Evolutionary conservation across 768 basidiomycete genomes (phyloP).

Genomic region (Kwoniella sp.): DNA sequence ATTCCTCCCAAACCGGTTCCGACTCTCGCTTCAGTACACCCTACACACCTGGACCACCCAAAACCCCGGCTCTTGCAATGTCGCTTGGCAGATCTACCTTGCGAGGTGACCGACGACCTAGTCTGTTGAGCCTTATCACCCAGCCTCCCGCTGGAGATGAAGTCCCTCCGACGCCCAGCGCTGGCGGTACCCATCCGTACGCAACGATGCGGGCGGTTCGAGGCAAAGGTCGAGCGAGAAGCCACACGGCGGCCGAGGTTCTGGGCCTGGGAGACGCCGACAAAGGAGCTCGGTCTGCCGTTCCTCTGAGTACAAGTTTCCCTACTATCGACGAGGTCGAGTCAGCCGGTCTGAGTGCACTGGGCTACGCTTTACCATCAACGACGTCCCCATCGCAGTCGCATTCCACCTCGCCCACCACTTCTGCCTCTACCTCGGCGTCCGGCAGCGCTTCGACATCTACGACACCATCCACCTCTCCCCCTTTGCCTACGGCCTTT

Average conservation of each 20-base stretch:
- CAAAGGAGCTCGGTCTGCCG: constrained; percentile 3
- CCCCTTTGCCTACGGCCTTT: constrained; percentile 23
- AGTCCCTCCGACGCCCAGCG: constrained; percentile 34
- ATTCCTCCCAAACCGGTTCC: constrained; percentile 1
- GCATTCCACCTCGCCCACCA: constrained; percentile 16
- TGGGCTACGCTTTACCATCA: constrained; percentile 8
- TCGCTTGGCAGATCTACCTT: constrained; percentile 23
- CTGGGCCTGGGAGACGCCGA: not conserved
- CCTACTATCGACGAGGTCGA: constrained; percentile 10
- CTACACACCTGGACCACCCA: constrained; percentile 45
- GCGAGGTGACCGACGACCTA: constrained; percentile 32
- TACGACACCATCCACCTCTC: constrained; percentile 28
- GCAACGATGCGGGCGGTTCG: constrained; percentile 16
- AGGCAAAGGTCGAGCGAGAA: constrained; percentile 14
- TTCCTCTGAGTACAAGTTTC: constrained; percentile 2
- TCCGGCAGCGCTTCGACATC: constrained; percentile 23
- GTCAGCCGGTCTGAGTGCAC: constrained; percentile 2
- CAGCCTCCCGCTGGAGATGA: constrained; percentile 27
- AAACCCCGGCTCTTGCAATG: constrained; percentile 42
- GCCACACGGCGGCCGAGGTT: constrained; percentile 13
- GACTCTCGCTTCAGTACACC: constrained; percentile 29
- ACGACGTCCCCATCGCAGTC: constrained; percentile 13
- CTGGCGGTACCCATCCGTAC: constrained; percentile 15
- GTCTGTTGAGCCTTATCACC: constrained; percentile 41
- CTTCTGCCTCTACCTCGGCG: constrained; percentile 17